Percentiles rank a stretch among this genome's conserved stretches.
Evolutionary conservation across 2,329 filamentous ascomycete species (phyloP).

Genomic region (Decorospora gaudefroyi): DNA sequence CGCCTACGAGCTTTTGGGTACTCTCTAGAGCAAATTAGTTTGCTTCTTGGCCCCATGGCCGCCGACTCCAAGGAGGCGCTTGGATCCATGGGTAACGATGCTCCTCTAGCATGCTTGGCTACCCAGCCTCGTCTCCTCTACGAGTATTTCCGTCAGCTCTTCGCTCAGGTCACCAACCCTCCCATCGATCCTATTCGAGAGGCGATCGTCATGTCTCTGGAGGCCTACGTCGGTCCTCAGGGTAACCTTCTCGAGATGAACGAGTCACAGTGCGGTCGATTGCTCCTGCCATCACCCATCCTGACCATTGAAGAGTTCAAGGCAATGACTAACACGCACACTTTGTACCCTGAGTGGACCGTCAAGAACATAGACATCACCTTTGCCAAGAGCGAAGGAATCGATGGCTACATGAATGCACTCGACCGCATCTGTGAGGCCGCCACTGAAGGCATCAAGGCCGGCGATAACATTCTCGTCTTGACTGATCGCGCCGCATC

Average conservation of each 20-base stretch:
- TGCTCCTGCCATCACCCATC: slow-evolving; percentile 86
- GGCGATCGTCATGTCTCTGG: slow-evolving; percentile 96
- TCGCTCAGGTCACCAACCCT: slow-evolving; percentile 96
- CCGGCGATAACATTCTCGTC: slow-evolving; percentile 81
- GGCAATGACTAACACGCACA: slow-evolving; percentile 75
- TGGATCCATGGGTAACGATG: slow-evolving; percentile 97
- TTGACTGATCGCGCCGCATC: slow-evolving; percentile 87
- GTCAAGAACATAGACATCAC: slow-evolving; percentile 91
- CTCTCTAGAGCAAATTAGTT: slow-evolving; percentile 90
- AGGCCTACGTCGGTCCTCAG: slow-evolving; percentile 94
- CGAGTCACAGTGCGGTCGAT: slow-evolving; percentile 79
- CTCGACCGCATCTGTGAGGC: slow-evolving; percentile 87
- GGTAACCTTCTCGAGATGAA: slow-evolving; percentile 96
- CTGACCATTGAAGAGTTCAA: slow-evolving; percentile 91
- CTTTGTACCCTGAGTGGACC: slow-evolving; percentile 76
- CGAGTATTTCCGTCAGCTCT: slow-evolving; percentile 97
- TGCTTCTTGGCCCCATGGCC: slow-evolving; percentile 92
- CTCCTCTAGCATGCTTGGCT: slow-evolving; percentile 88
- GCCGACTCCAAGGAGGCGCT: slow-evolving; percentile 96
- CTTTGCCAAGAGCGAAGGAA: slow-evolving; percentile 82
- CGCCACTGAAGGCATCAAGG: slow-evolving; percentile 80
- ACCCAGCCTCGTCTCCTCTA: slow-evolving; percentile 84
- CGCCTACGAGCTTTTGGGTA: slow-evolving; percentile 87
- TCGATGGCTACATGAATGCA: slow-evolving; percentile 82
- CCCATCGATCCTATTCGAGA: slow-evolving; percentile 97